Evolutionary conservation across 495 filamentous ascomycete genomes (phyloP), one percentile per base, ranked within the genome.

Genomic region (Friedmanniomyces simplex): DNA sequence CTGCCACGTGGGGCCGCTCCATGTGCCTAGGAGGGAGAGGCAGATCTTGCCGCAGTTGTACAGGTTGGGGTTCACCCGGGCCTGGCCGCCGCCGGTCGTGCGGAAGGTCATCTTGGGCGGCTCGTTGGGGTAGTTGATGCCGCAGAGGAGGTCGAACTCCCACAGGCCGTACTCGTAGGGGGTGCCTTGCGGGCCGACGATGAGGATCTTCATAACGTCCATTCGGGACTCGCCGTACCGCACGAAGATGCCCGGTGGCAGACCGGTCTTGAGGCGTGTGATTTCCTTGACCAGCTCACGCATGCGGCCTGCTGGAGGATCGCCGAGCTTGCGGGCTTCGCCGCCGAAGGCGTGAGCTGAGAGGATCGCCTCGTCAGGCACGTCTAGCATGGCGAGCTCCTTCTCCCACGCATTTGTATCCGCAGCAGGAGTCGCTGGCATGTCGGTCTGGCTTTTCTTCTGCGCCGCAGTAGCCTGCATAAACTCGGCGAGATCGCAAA

Each of bases 141-240:
- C 61, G 51, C 75, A 77, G 49, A 72, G 73, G 50, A 85, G 55
- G 61, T 84, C 79, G 54, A 85, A 83, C 52, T 81, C 82, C 64
- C 82, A 84, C 13, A 83, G 59, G 0, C 80, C 82, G 41, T 77
- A 67, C 60, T 82, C 77, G 72, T 85, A 84, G 14, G 82, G 82
- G 11, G 82, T 82, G 11, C 67, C 73, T 13, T 59, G 62, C 2
- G 80, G 78, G 0, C 81, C 82, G 10, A 79, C 65, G 25, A 85
- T 83, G 59, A 85, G 54, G 22, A 76, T 63, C 62, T 82, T 82
- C 66, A 84, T 74, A 16, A 79, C 62, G 63, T 84, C 82, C 1
- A 76, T 71, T 0, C 81, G 71, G 3, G 70, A 73, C 18, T 73
- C 68, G 18, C 76, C 76, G 53, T 80, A 70, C 21, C 76, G 75